Evolutionary conservation across 164 flowering plant genomes (phyloP), one percentile per base, ranked within the genome.

Genomic region (Protea cynaroides): DNA sequence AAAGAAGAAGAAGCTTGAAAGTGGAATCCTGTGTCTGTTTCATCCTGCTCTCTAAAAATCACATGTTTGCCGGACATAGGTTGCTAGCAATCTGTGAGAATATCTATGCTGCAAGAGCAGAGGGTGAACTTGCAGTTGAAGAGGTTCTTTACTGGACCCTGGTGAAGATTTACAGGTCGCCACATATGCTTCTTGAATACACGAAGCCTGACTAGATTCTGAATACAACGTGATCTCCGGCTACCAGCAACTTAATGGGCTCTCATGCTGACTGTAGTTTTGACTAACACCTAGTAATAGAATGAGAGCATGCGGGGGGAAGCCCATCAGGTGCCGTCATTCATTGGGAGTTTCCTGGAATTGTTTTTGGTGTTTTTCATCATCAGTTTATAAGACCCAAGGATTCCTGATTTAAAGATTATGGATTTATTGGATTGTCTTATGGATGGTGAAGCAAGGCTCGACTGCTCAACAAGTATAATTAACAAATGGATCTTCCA

Each of bases 101-200:
- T 68, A 90, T 92, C 66, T 95, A 95, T 65, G 89, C 99, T 70
- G 99, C 99, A 65, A 84, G 98, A 78, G 95, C 99, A 64, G 99
- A 95, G 71, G 97, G 97, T 40, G 99, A 90, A 73, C 91, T 92
- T 60, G 98, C 82, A 81, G 96, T 95, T 18, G 99, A 95, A 75
- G 98, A 95, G 78, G 95, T 95, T 62, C 91, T 95, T 36, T 90
- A 88, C 79, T 95, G 99, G 99, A 92, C 99, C 8, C 67, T 92
- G 25, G 85, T 92, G 50, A 95, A 90, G 65, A 92, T 95, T 50
- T 95, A 95, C 72, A 72, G 99, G 69, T 90, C 99, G 0, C 99
- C 99, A 0, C 99, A 95, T 68, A 90, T 92, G 99, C 84, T 95
- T 72, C 94, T 95, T 4, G 98, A 95, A 72, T 95, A 92, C 79